These are phyloP conservation scores for Fusarium tricinctum DNA, from an alignment of 2,329 filamentous ascomycete genomes.

Conservation along the genomic window DNA sequence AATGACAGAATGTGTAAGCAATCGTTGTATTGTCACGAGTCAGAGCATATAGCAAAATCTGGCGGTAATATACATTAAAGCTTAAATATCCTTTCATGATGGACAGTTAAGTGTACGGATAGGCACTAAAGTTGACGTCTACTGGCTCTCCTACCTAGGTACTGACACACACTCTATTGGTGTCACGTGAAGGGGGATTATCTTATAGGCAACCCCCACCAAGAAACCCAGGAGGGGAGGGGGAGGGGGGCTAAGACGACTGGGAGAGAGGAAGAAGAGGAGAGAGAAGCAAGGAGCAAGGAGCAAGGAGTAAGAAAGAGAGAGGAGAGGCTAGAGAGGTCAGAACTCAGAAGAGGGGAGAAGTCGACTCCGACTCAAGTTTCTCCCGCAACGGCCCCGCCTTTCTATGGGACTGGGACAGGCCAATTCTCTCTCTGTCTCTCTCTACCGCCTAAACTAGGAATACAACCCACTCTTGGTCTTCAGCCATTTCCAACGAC, in stretches of 20 bases:
- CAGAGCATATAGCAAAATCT: not conserved
- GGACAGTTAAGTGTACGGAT: not conserved
- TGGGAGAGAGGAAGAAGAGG: no score
- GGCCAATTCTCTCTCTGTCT: conserved; percentile 18
- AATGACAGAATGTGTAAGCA: not conserved
- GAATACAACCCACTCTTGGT: conserved; percentile 37
- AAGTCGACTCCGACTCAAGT: conserved; percentile 39
- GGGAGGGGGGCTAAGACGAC: no score
- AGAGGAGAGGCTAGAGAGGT: conserved; percentile 15
- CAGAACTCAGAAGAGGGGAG: conserved; percentile 41
- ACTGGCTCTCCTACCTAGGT: no score
- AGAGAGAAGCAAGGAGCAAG: conserved; percentile 21
- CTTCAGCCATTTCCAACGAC: conserved; percentile 39
- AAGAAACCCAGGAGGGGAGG: conserved; percentile 29
- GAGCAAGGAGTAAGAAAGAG: conserved; percentile 22
- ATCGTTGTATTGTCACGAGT: not conserved
- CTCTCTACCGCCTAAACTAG: conserved; percentile 44
- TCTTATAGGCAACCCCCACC: conserved; percentile 53
- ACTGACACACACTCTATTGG: conserved; percentile 40
- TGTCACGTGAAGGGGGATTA: conserved; percentile 51
- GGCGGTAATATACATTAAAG: not conserved
- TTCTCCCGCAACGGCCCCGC: conserved; percentile 52
- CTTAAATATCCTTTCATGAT: not conserved
- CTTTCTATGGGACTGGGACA: conserved; percentile 44
- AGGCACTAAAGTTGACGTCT: not conserved